Conservation (phyloP, 768 basidiomycete species). For the Termitomyces heimii region DNA sequence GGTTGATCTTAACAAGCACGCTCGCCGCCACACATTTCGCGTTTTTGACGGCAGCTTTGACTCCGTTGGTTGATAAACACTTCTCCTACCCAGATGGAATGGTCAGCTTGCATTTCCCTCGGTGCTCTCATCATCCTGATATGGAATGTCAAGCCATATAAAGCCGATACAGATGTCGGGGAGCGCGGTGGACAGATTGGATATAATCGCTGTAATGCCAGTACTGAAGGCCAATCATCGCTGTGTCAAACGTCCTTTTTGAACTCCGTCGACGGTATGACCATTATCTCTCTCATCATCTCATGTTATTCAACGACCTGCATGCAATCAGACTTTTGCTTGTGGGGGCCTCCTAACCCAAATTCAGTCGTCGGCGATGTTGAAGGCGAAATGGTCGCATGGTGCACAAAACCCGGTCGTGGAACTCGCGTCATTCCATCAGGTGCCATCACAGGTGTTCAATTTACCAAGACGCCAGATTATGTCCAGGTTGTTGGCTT, state of each 20-base stretch:
- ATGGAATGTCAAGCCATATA: conserved; percentile 35
- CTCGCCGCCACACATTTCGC: not conserved
- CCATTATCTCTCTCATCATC: not conserved
- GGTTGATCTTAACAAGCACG: not conserved
- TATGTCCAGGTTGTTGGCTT: conserved; percentile 57
- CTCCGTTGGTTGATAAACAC: conserved; percentile 11
- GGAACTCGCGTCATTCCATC: conserved; percentile 41
- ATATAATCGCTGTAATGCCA: conserved; percentile 55
- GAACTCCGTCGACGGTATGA: conserved; percentile 44
- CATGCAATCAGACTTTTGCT: conserved; percentile 26
- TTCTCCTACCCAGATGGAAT: conserved; percentile 13
- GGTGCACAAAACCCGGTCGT: conserved; percentile 60
- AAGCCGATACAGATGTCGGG: conserved; percentile 36
- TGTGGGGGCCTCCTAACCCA: conserved; percentile 51
- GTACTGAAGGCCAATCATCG: conserved; percentile 48
- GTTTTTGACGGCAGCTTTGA: conserved; percentile 4
- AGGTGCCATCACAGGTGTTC: conserved; percentile 22
- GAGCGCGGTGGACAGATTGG: conserved; percentile 53
- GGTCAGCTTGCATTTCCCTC: not conserved
- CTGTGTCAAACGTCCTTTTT: conserved; percentile 52
- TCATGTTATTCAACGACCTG: not conserved
- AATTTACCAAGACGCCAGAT: conserved; percentile 49
- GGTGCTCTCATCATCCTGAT: not conserved
- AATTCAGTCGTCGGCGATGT: conserved; percentile 55
- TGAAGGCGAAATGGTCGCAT: conserved; percentile 69